Evolutionary conservation across 2,329 filamentous ascomycete genomes (phyloP).

Genomic region (Aspergillus sp.): DNA sequence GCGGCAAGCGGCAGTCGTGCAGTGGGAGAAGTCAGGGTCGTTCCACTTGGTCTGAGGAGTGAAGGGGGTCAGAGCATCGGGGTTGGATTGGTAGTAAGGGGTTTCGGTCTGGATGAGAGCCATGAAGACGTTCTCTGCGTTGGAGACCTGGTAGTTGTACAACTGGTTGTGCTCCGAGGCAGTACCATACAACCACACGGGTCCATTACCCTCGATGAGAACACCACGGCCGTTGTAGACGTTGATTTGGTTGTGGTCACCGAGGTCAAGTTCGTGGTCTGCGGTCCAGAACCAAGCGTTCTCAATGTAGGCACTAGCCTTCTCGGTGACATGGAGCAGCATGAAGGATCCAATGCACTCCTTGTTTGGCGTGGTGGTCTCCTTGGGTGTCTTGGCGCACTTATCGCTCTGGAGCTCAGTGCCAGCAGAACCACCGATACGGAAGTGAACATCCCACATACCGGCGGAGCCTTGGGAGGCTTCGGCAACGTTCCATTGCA

Average conservation of each 20-base stretch:
- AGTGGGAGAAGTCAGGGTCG: slow-evolving; percentile 64
- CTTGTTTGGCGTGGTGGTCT: slow-evolving; percentile 56
- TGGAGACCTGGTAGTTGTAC: slow-evolving; percentile 79
- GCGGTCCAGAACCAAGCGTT: slow-evolving; percentile 89
- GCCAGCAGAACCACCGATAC: slow-evolving; percentile 81
- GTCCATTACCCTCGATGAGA: slow-evolving; percentile 70
- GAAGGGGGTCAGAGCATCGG: slow-evolving; percentile 56
- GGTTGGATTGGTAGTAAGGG: slow-evolving; percentile 78
- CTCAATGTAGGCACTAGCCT: slow-evolving; percentile 70
- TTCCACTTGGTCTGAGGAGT: slow-evolving; percentile 30
- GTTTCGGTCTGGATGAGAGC: slow-evolving; percentile 85
- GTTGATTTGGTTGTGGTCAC: slow-evolving; percentile 62
- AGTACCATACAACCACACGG: slow-evolving; percentile 80
- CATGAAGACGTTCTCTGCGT: slow-evolving; percentile 76
- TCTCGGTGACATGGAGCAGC: slow-evolving; percentile 52
- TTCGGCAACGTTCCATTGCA: slow-evolving; percentile 83
- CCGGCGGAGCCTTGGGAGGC: slow-evolving; percentile 61
- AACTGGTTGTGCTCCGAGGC: slow-evolving; percentile 56
- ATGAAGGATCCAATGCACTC: slow-evolving; percentile 71
- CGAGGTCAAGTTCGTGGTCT: slow-evolving; percentile 80
- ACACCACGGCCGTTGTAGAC: slow-evolving; percentile 86
- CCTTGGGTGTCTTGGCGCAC: slow-evolving; percentile 71
- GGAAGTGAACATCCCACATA: slow-evolving; percentile 95
- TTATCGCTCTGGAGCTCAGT: slow-evolving; percentile 74
- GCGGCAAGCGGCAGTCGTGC: slow-evolving; percentile 54